Evolutionary conservation across 306 rosid genomes (phyloP), one percentile per base, ranked within the genome.

Genomic region (Cucumis hystrix): DNA sequence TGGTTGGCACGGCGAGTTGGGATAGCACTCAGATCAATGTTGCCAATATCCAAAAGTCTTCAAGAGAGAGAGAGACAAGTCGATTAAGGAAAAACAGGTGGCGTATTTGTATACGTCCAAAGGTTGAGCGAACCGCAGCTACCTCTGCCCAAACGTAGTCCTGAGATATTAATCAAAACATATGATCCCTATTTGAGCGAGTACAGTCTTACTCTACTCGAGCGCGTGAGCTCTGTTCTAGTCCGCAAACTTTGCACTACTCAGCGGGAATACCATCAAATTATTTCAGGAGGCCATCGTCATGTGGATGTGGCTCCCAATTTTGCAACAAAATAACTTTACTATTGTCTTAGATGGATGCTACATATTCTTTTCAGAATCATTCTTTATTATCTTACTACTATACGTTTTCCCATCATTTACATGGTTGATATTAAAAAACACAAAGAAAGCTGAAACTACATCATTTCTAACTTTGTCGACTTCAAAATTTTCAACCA

Each of bases 1-100:
- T 72, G 60, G 77, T 72, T 72, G 77, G 45, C 76, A 68, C 55
- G 56, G 54, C 56, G n/a, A 59, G 58, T 47, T 71, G 58, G 75
- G 57, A 43, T 21, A 30, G 68, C 70, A 73, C 55, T 58, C 77
- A n/a, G 41, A 41, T 59, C 54, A 67, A 77, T 81, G 83, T 77
- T 81, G 83, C 79, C 40, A 73, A 33, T 77, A 41, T 54, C 77
- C 41, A 74, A 56, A 57, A 77, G 83, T 45, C 73, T 33, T 62
- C n/a, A 30, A 7, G 41, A 20, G 49, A 43, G 56, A 79, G 59
- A 59, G 80, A 49, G 78, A 72, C 70, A 43, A 10, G 30, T 51
- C 30, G 63, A 73, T 30, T 51, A 17, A 51, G 74, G 55, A 59
- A 47, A 13, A 7, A 80, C 85, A 83, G 87, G 87, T 86, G 87